phyloP scores from a whole-genome alignment of 2,329 filamentous ascomycete species.

The Thelonectria rubi region DNA sequence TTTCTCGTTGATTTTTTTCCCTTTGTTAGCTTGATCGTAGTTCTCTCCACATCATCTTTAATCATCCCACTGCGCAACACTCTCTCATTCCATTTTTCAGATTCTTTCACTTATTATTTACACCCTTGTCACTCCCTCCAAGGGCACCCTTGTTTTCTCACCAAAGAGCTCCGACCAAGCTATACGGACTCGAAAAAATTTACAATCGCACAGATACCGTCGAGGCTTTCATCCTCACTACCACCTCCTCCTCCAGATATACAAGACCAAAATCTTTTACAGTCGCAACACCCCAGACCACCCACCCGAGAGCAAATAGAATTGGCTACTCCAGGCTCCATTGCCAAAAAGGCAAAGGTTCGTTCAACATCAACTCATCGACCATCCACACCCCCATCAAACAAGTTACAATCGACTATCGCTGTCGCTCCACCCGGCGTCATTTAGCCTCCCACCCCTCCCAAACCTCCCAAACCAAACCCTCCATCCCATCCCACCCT shows the following conservation, averaged over 20 bases:
- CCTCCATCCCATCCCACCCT: constrained; percentile 26
- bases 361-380: constrained; percentile 10
- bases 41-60: constrained; percentile 3
- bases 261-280: constrained; percentile 2
- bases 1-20: neutral
- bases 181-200: neutral
- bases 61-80: constrained; percentile 1
- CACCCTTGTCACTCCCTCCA: neutral
- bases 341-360: constrained; percentile 20
- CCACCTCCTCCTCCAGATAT: constrained; percentile 14
- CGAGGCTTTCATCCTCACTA: constrained; percentile 1
- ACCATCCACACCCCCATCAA: constrained; percentile 6
- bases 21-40: constrained; percentile 4
- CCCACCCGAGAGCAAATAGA: neutral
- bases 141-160: constrained; percentile 3
- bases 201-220: neutral
- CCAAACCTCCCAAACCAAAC: constrained; percentile 24
- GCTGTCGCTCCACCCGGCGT: constrained; percentile 26
- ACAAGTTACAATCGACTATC: constrained; percentile 17
- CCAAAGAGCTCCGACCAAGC: neutral
- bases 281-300: constrained; percentile 4
- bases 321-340: constrained; percentile 12
- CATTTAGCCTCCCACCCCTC: constrained; percentile 22
- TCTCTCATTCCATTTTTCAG: constrained; percentile 7
- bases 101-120: neutral